Evolutionary conservation across 2,329 filamentous ascomycete species (phyloP).

Genomic region (Amphichorda felina): DNA sequence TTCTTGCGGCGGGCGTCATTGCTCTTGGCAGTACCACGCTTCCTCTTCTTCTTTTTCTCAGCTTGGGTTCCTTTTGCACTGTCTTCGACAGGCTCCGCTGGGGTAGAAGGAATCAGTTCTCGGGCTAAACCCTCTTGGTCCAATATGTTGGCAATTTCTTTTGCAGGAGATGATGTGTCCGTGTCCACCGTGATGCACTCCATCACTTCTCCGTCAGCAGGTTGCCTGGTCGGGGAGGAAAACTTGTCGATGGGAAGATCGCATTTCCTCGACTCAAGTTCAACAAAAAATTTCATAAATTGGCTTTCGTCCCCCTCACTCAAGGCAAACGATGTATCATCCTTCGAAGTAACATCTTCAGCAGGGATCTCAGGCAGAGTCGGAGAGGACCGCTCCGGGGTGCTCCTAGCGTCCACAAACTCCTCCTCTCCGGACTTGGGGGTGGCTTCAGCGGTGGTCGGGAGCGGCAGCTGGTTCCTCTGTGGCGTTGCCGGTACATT

Average conservation of each 20-base stretch:
- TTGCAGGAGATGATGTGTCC: neutral
- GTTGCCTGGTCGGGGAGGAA: neutral
- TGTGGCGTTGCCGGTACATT: slow-evolving; percentile 6
- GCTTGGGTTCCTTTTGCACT: neutral
- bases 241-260: neutral
- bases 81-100: slow-evolving; percentile 4
- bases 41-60: slow-evolving; percentile 16
- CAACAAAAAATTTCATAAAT: slow-evolving; percentile 34
- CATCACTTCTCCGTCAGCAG: neutral
- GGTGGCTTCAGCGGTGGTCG: slow-evolving; percentile 9
- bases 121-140: neutral
- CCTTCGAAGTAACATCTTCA: slow-evolving; percentile 5
- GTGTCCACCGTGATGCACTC: slow-evolving; percentile 1
- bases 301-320: slow-evolving; percentile 34
- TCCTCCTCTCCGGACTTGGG: slow-evolving; percentile 32
- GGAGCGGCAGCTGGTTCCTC: slow-evolving; percentile 2
- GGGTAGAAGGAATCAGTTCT: slow-evolving; percentile 12
- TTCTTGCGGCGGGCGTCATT: slow-evolving; percentile 15
- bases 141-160: neutral
- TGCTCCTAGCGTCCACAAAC: slow-evolving; percentile 37
- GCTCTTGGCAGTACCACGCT: slow-evolving; percentile 9
- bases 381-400: slow-evolving; percentile 17
- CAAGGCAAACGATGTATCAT: slow-evolving; percentile 25
- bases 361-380: slow-evolving; percentile 2
- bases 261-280: slow-evolving; percentile 26